Base-by-base conservation (phyloP, 179 eudicot genomes). In the Gypsophila paniculata region DNA sequence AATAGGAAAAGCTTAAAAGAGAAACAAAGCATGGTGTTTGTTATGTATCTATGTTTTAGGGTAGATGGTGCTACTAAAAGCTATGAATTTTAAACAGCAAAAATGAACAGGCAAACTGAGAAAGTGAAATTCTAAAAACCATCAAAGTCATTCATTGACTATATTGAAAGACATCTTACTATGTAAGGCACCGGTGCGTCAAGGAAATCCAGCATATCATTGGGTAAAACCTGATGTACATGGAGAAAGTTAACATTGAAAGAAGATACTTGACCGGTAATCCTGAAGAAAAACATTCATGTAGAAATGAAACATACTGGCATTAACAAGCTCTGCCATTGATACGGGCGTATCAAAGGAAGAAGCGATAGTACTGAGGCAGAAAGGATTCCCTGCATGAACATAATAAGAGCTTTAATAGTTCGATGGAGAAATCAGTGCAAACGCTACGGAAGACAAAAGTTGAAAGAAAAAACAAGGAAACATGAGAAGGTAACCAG, bases 151-250 rank as follows among this genome's bases (percentile, higher is more conserved):
- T 42, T 22, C 72, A 61, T 42, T 19, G 68, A 61, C 14, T 70
- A 38, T 65, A 64, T 42, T 34, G 58, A 51, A 61, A 42, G 59
- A 14, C 23, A 63, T 84, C 96, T 91, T 84, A 94, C 99, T 55
- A 94, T 74, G 81, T 88, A 94, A 15, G 99, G 99, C 64, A 92
- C 99, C 48, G 99, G 99, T 52, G 99, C 99, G 81, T 94, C 99
- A 86, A 94, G 82, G 79, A 94, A 94, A 78, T 94, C 99, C 77
- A 90, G 85, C 97, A 94, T 94, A 90, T 94, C 99, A 82, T 90
- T 85, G 9, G 99, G 99, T 76, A 94, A 81, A 79, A 94, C 87
- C 99, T 94, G 90, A 8, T 18, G 42, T 58, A 17, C 55, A 62
- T 38, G 38, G 71, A 2, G 11, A 65, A 69, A 25, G 34, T 69